A percentile compares a stretch with the other conserved stretches of the same genome.
Conservation (phyloP, 306 rosid species). For the Cucurbita argyrosperma region DNA sequence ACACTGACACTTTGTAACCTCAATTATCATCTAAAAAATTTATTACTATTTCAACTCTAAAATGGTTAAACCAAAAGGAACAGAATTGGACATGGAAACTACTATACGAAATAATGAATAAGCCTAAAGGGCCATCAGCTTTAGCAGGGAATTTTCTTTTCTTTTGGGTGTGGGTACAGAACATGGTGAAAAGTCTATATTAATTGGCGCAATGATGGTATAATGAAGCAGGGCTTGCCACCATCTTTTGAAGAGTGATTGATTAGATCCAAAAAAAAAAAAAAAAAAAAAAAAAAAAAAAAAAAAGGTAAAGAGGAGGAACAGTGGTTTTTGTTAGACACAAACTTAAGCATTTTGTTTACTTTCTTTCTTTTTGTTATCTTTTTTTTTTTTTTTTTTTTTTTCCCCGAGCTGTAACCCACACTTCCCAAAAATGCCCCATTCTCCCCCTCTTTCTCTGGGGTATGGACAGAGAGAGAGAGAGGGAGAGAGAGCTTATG, state of each 20-base stretch:
- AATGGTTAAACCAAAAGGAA: background rate
- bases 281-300: background rate
- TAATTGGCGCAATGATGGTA: constrained; percentile 3
- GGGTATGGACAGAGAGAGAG: constrained; percentile 8
- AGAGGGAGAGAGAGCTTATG: constrained; percentile 6
- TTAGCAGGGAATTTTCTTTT: background rate
- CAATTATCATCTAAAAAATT: too few species aligned
- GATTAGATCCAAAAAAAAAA: background rate
- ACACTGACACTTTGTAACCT: too few species aligned
- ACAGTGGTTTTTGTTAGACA: background rate
- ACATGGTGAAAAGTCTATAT: background rate
- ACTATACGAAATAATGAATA: background rate
- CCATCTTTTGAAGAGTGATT: constrained; percentile 6
- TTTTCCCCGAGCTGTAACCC: background rate
- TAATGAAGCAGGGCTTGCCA: background rate
- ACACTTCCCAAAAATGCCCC: background rate
- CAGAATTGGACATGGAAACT: background rate
- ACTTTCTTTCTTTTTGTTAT: background rate
- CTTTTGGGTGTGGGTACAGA: background rate
- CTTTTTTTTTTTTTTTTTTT: background rate
- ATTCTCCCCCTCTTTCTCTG: constrained; percentile 3
- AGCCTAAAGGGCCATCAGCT: background rate
- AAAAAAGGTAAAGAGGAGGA: background rate
- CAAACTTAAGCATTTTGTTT: background rate
- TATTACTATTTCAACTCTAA: background rate